Conservation (phyloP, 495 filamentous ascomycete species). For the Trichoderma virens region DNA sequence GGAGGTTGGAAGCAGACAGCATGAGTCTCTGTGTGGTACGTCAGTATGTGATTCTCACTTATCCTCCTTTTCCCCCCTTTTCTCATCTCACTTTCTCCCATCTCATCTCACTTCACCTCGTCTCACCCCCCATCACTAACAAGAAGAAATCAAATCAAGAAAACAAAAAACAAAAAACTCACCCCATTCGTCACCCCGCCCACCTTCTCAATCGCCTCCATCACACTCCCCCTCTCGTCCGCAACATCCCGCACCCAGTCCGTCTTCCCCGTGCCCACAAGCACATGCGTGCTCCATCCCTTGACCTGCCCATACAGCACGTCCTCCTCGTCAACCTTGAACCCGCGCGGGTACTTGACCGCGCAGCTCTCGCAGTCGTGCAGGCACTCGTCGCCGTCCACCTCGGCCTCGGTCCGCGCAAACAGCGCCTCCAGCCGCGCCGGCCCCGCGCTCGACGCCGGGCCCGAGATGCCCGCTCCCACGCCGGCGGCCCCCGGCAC, state of each 20-base stretch:
- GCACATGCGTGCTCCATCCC: constrained; percentile 79
- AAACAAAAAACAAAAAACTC: too few species aligned
- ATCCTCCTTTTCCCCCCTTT: neutral
- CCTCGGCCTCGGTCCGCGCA: constrained; percentile 53
- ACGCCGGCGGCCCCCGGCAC: constrained; percentile 54
- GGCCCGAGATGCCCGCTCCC: constrained; percentile 41
- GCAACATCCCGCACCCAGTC: constrained; percentile 90
- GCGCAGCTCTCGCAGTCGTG: constrained; percentile 84
- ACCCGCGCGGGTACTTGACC: constrained; percentile 60
- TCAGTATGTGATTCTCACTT: neutral
- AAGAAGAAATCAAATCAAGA: too few species aligned
- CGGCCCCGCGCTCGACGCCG: constrained; percentile 55
- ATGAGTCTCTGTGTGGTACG: constrained; percentile 58
- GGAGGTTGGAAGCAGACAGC: constrained; percentile 91
- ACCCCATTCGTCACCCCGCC: constrained; percentile 67
- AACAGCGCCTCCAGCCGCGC: constrained; percentile 53
- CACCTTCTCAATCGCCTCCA: constrained; percentile 73
- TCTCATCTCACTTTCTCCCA: neutral
- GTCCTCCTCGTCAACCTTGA: constrained; percentile 69
- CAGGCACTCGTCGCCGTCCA: constrained; percentile 85
- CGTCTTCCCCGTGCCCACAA: constrained; percentile 89
- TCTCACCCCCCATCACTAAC: neutral
- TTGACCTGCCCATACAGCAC: constrained; percentile 81
- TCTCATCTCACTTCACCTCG: neutral
- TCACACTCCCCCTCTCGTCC: constrained; percentile 87